phyloP scores from a whole-genome alignment of 2,329 filamentous ascomycete species.

The Lasiodiplodia theobromae region DNA sequence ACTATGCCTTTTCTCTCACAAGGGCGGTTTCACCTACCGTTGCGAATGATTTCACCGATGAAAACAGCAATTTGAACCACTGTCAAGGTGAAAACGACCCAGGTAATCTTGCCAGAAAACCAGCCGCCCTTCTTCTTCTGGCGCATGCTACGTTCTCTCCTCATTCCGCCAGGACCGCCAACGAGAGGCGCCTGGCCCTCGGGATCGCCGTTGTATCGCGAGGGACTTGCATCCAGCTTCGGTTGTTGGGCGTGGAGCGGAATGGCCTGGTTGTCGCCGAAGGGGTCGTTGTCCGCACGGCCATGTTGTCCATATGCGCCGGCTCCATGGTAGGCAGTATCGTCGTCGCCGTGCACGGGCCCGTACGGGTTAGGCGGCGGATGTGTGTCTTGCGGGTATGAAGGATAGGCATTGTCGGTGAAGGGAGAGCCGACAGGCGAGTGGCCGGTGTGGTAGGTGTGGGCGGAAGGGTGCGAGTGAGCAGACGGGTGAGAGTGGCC shows the following conservation, averaged over 20 bases:
- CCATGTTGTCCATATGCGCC: conserved; percentile 40
- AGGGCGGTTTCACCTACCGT: conserved; percentile 63
- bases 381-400: conserved; percentile 52
- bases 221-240: conserved; percentile 48
- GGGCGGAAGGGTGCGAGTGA: conserved; percentile 17
- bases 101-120: conserved; percentile 70
- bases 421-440: conserved; percentile 60
- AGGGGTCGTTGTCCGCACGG: conserved; percentile 58
- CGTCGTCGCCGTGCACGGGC: conserved; percentile 65
- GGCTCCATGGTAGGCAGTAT: conserved; percentile 65
- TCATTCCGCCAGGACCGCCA: conserved; percentile 32
- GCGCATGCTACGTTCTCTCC: conserved; percentile 35
- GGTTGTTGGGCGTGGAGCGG: conserved; percentile 50
- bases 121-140: conserved; percentile 57
- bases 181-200: conserved; percentile 46
- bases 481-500: conserved; percentile 30
- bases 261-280: conserved; percentile 57
- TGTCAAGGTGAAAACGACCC: conserved; percentile 83
- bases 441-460: conserved; percentile 18
- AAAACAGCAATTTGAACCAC: conserved; percentile 83
- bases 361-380: conserved; percentile 57
- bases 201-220: conserved; percentile 48
- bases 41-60: conserved; percentile 84
- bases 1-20: neutral
- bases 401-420: conserved; percentile 71